Percentiles rank a stretch among this genome's conserved stretches.
Evolutionary conservation across 1,284 basidiomycete genomes (phyloP).

Genomic region (Malassezia restricta): DNA sequence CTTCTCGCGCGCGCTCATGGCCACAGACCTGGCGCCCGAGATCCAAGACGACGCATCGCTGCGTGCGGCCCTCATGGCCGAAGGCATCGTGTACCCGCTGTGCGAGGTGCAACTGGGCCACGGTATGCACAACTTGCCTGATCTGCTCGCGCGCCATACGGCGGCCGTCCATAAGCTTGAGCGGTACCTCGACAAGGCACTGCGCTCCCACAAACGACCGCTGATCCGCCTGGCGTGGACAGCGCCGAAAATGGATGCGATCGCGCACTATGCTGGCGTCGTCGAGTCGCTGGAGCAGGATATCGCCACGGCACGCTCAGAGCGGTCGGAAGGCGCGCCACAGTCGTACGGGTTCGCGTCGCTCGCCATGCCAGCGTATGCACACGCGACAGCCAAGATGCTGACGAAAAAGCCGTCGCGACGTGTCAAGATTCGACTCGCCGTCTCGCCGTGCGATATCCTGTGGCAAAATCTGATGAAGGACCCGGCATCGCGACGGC

Average conservation of each 20-base stretch:
- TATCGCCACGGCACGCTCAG: slow-evolving; percentile 48
- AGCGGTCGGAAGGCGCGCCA: slow-evolving; percentile 29
- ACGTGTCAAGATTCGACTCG: slow-evolving; percentile 29
- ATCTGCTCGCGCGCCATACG: slow-evolving; percentile 73
- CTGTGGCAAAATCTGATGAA: slow-evolving; percentile 40
- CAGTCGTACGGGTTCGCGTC: slow-evolving; percentile 43
- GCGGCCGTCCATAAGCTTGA: slow-evolving; percentile 73
- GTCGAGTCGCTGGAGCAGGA: slow-evolving; percentile 32
- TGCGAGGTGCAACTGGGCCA: slow-evolving; percentile 71
- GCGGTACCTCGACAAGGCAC: slow-evolving; percentile 56
- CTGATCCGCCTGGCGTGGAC: slow-evolving; percentile 48
- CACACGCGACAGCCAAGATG: slow-evolving; percentile 36
- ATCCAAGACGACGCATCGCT: slow-evolving; percentile 54
- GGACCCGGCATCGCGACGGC: slow-evolving; percentile 20
- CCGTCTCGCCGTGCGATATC: slow-evolving; percentile 36
- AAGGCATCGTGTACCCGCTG: slow-evolving; percentile 62
- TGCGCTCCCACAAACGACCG: slow-evolving; percentile 34
- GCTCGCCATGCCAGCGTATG: slow-evolving; percentile 35
- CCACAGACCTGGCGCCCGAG: slow-evolving; percentile 61
- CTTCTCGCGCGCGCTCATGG: slow-evolving; percentile 56
- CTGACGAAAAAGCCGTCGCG: slow-evolving; percentile 23
- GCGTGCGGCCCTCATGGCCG: slow-evolving; percentile 54
- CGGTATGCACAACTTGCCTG: slow-evolving; percentile 61
- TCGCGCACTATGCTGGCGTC: slow-evolving; percentile 33
- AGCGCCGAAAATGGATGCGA: slow-evolving; percentile 54